Evolutionary conservation across 495 filamentous ascomycete genomes (phyloP).

Genomic region (Tetracladium marchalianum): DNA sequence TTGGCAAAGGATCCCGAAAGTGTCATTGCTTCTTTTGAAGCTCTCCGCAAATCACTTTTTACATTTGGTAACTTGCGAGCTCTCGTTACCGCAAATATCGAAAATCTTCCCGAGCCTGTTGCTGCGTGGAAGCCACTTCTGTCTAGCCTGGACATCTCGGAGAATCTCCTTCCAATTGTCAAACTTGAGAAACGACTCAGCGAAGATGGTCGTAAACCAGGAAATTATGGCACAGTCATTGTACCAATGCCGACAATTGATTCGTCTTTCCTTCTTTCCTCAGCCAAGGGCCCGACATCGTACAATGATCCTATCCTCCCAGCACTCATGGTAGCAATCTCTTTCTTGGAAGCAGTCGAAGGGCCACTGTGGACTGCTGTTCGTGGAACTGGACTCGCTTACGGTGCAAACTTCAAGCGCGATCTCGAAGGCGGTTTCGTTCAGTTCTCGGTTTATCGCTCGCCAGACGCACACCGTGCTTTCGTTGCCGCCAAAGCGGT

Average conservation of each 20-base stretch:
- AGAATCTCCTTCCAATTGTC: conserved; percentile 28
- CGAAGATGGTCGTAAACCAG: conserved; percentile 59
- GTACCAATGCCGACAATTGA: conserved; percentile 90
- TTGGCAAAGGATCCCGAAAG: conserved; percentile 60
- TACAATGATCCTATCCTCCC: conserved; percentile 71
- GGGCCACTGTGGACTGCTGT: conserved; percentile 90
- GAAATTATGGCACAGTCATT: conserved; percentile 60
- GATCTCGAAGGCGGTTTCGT: conserved; percentile 71
- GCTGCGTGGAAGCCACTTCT: conserved; percentile 67
- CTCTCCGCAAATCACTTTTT: conserved; percentile 63
- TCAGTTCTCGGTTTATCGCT: conserved; percentile 75
- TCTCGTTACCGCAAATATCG: conserved; percentile 72
- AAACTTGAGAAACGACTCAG: conserved; percentile 51
- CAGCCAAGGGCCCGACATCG: conserved; percentile 60
- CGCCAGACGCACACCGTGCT: conserved; percentile 81
- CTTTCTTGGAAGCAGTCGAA: conserved; percentile 89
- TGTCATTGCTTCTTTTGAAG: conserved; percentile 65
- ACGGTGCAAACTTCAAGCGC: conserved; percentile 67
- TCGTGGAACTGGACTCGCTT: conserved; percentile 85
- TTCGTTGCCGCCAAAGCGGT: conserved; percentile 67
- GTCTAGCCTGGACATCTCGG: conserved; percentile 1
- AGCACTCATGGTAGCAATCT: conserved; percentile 72
- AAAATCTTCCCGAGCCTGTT: conserved; percentile 69
- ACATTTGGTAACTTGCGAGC: conserved; percentile 75
- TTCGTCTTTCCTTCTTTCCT: conserved; percentile 76